Evolutionary conservation across 148 eudicot species (phyloP), one percentile per base, ranked within the genome.

Genomic region (Drosera capensis): DNA sequence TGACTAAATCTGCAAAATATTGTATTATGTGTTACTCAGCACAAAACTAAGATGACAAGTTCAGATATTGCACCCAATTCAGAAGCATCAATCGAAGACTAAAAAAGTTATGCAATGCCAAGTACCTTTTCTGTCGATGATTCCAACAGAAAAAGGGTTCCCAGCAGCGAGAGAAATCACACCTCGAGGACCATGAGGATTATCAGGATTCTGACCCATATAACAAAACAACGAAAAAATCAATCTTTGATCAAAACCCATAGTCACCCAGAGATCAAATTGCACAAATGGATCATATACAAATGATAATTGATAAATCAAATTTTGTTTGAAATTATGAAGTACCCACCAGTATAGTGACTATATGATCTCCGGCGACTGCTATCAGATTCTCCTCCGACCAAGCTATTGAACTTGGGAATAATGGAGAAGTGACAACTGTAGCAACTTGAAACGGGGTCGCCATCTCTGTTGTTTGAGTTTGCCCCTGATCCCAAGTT

Each of bases 321-420:
- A 28, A n/a, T n/a, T n/a, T 45, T 0, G 15, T 0, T 6, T 20
- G 9, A 23, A 25, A 8, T 17, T 31, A 22, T 2, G 30, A 23
- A 0, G 7, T 9, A 1, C 16, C 15, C 7, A 86, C 96, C 76
- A 87, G 54, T n/a, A 87, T 87, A 25, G 87, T 67, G 24, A 87
- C 83, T 34, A 72, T 51, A 36, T 67, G 77, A 23, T 78, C 80
- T 9, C 76, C 64, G 0, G 96, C 90, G 14, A 83, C 83, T 9
- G 96, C 96, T 14, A 87, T 56, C 47, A 87, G 42, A 42, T 87
- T 87, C 36, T 87, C 90, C 16, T 77, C 71, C 13, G 96, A 87
- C 96, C 96, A 87, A 1, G 77, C 82, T 28, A 87, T 64, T 31
- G 94, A 66, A 47, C 64, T 77, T 6, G 94, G 90, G 43, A 68